Base-by-base conservation (phyloP, 257 asterid genomes). In the Nicotiana sylvestris region DNA sequence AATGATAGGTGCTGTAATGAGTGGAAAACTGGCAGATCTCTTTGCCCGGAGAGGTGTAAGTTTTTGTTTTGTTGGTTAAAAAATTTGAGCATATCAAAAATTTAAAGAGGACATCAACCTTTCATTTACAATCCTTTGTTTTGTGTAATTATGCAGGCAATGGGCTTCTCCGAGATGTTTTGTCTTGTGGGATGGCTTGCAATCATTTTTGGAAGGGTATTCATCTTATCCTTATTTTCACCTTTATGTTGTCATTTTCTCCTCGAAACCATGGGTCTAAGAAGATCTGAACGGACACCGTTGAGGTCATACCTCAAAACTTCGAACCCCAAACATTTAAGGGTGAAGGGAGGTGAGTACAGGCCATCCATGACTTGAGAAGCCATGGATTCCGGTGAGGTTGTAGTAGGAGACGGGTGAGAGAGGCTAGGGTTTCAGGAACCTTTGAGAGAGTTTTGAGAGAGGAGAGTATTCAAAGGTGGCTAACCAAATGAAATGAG, bases 11-110 rank as follows among this genome's bases (percentile, higher is more conserved):
- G 99, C 98, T 53, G 43, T 94, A 37, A 79, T 86, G 86, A 92
- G 99, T 84, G 99, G 99, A 83, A 93, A 88, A 86, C 82, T 92
- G 76, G 97, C 99, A 55, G 98, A 95, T 93, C 65, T 86, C 77
- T 66, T 91, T 13, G 98, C 98, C 84, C 88, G 98, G 88, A 94
- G 90, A 88, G 90, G 90, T 83, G 99, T 95, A 89, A 88, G 93
- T 62, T 83, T 49, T 83, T 60, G 9, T 43, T 77, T 77, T 3
- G 43, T 77, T 77, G 66, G 81, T 35, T 35, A 39, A 37, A 74
- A 66, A 76, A 21, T 70, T 46, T 32, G 66, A 37, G 53, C 78
- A 53, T 76, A 21, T 21, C 37, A 83, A 57, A 21, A 65, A 58
- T 61, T 51, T 55, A 37, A 58, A 7, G 25, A 29, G 46, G 13